phyloP scores from a whole-genome alignment of 768 basidiomycete genomes.

The Trametes coccinea region DNA sequence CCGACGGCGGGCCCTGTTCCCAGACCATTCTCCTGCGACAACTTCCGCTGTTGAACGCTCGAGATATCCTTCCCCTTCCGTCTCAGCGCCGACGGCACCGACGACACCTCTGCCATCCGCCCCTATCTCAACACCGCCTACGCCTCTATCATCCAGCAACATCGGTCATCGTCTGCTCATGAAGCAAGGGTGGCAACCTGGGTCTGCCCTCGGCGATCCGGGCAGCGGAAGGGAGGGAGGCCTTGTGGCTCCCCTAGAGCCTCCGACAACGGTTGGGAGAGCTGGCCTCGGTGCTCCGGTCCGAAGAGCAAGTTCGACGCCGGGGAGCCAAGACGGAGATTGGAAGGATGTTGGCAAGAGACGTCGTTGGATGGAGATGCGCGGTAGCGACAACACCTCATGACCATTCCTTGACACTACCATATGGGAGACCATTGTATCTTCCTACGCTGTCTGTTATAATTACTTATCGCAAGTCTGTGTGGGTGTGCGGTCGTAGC shows the following conservation, averaged over 20 bases:
- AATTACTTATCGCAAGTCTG: too few relatives aligned
- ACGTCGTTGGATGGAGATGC: slow-evolving; percentile 39
- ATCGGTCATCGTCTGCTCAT: slow-evolving; percentile 67
- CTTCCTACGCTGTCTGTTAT: too few relatives aligned
- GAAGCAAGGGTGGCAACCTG: slow-evolving; percentile 79
- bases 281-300: slow-evolving; percentile 52
- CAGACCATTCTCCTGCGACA: slow-evolving; percentile 51
- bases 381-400: not conserved
- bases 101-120: slow-evolving; percentile 28
- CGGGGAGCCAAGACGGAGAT: slow-evolving; percentile 22
- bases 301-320: slow-evolving; percentile 25
- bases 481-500: too few relatives aligned
- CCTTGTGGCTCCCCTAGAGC: slow-evolving; percentile 59
- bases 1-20: slow-evolving; percentile 60
- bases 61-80: slow-evolving; percentile 12
- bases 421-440: not conserved
- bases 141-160: slow-evolving; percentile 56
- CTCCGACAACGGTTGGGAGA: slow-evolving; percentile 43
- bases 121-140: slow-evolving; percentile 42
- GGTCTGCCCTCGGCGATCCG: slow-evolving; percentile 49
- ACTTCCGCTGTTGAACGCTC: slow-evolving; percentile 3
- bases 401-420: not conserved
- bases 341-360: slow-evolving; percentile 46
- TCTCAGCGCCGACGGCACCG: not conserved
- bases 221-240: slow-evolving; percentile 39